Evolutionary conservation across 352 stramenopile genomes (phyloP), one percentile per base, ranked within the genome.

Genomic region (Pythium volutum): DNA sequence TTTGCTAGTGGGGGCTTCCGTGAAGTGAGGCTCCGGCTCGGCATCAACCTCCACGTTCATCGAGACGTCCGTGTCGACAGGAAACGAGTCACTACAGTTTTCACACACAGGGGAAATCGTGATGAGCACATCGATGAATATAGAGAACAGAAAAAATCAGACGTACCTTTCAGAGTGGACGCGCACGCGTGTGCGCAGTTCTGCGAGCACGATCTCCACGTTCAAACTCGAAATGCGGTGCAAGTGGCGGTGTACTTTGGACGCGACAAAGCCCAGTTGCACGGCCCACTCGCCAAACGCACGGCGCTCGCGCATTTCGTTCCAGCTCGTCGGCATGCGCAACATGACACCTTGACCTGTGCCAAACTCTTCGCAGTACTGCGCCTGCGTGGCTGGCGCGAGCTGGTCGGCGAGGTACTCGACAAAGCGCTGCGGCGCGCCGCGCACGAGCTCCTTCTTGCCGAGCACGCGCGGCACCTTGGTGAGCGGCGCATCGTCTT

Each of bases 321-420:
- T 59, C 64, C 73, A 79, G 54, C 46, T 70, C 8, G 27, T 74
- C 0, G 81, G 78, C 18, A 79, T 53, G 55, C 78, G 70, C 29
- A 91, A 65, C 43, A 93, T 75, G 59, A 68, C 76, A 11, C 80
- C 84, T 55, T 86, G 81, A 9, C 75, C 79, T 26, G 71, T 69
- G 9, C 78, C 80, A 59, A 84, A 78, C 55, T 86, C 77, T 2
- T 56, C 62, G 20, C 76, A 73, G 38, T 78, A 59, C 46, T 75
- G 77, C 38, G 66, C 50, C 53, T 93, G 84, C 14, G 79, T 69
- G 14, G 63, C 47, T 20, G 64, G 69, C 14, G 74, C 72, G 52
- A 93, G 61, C 41, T 89, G 74, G 22, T 80, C 64, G 2, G 64
- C 48, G 27, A 93, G 63, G 58, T 88, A 90, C 57, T 77, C 67